Evolutionary conservation across 2,329 filamentous ascomycete species (phyloP).

Genomic region (Cladosporium sp.): DNA sequence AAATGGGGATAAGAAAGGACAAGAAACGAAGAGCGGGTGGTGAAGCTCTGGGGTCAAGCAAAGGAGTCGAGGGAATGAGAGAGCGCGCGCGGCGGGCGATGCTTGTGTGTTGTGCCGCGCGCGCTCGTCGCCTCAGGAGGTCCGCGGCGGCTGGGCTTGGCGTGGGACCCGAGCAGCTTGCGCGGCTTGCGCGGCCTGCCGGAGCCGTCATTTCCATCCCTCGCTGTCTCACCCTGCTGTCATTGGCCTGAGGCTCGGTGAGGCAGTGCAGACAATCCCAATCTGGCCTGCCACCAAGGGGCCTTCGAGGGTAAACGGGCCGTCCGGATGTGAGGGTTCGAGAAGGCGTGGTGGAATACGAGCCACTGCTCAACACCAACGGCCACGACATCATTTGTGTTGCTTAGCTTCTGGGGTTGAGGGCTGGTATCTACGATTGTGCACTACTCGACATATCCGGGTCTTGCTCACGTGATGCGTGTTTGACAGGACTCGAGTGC

Average conservation of each 20-base stretch:
- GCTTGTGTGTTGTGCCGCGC: slow-evolving; percentile 2
- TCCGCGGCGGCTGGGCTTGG: neutral
- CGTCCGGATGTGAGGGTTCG: too few relatives aligned
- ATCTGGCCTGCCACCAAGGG: neutral
- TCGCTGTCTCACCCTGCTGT: neutral
- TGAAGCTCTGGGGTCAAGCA: slow-evolving; percentile 7
- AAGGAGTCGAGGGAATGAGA: neutral
- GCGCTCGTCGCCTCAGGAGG: neutral
- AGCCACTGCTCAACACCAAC: too few relatives aligned
- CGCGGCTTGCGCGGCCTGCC: neutral
- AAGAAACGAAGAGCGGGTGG: slow-evolving; percentile 12
- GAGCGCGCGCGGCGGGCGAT: neutral
- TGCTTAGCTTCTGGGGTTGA: too few relatives aligned
- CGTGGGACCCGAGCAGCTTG: slow-evolving; percentile 1
- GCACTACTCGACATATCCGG: too few relatives aligned
- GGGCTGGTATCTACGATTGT: too few relatives aligned
- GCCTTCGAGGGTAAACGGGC: neutral
- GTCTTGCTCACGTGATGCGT: too few relatives aligned
- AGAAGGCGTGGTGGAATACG: too few relatives aligned
- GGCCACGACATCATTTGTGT: too few relatives aligned
- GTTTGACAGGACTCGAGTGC: too few relatives aligned
- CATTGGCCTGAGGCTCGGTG: slow-evolving; percentile 4
- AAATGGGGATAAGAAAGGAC: slow-evolving; percentile 10
- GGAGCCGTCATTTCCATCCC: neutral
- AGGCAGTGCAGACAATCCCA: slow-evolving; percentile 9